phyloP scores from a whole-genome alignment of 768 basidiomycete species.

The Clavaria fumosa region DNA sequence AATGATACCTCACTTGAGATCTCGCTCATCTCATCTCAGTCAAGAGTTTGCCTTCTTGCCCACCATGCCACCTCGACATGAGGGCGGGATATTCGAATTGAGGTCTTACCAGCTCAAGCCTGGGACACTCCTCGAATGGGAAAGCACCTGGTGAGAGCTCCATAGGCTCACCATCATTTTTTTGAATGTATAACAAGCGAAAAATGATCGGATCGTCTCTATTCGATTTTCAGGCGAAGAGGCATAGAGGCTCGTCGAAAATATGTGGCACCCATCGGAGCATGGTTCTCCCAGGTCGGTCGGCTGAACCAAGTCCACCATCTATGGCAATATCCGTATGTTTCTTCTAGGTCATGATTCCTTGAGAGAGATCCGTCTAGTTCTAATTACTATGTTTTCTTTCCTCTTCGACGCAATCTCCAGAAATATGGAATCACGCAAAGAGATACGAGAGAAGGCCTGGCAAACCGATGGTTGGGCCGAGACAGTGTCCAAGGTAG shows the following conservation, averaged over 20 bases:
- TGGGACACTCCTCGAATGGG: slow-evolving; percentile 90
- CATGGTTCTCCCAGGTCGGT: slow-evolving; percentile 87
- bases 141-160: slow-evolving; percentile 60
- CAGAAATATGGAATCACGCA: slow-evolving; percentile 65
- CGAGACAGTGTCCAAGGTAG: slow-evolving; percentile 81
- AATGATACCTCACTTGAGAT: slow-evolving; percentile 63
- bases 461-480: slow-evolving; percentile 96
- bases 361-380: no score
- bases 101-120: slow-evolving; percentile 79
- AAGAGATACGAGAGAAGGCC: slow-evolving; percentile 73
- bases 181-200: background rate
- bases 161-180: slow-evolving; percentile 4
- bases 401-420: background rate
- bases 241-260: slow-evolving; percentile 89
- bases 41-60: slow-evolving; percentile 96
- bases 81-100: slow-evolving; percentile 90
- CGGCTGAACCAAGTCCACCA: slow-evolving; percentile 83
- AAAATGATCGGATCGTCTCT: background rate
- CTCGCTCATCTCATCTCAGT: slow-evolving; percentile 62
- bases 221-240: slow-evolving; percentile 67
- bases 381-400: slow-evolving; percentile 9
- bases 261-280: slow-evolving; percentile 73
- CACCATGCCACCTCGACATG: slow-evolving; percentile 69
- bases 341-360: slow-evolving; percentile 11
- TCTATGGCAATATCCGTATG: slow-evolving; percentile 93